Evolutionary conservation across 345 rosid species (phyloP).

Genomic region (Pistacia integerrima): DNA sequence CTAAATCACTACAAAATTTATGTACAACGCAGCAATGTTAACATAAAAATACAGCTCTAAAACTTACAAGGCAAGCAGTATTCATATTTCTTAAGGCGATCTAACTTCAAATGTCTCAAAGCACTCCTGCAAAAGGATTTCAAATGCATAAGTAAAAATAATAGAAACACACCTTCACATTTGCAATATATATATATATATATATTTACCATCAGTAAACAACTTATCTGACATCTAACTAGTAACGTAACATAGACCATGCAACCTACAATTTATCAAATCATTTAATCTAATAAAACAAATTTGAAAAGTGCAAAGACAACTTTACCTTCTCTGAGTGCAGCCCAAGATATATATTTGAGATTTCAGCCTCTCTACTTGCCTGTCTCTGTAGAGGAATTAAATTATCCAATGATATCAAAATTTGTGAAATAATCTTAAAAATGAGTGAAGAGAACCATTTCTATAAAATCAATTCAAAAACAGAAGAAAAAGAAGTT

Average conservation of each 20-base stretch:
- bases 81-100: constrained; percentile 82
- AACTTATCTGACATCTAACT: background rate
- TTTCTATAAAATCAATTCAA: constrained; percentile 11
- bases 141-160: constrained; percentile 13
- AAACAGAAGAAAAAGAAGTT: constrained; percentile 3
- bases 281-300: background rate
- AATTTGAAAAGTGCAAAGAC: background rate
- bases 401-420: constrained; percentile 20
- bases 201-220: background rate
- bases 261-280: background rate
- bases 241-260: background rate
- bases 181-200: background rate
- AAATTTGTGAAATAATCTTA: background rate
- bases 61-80: constrained; percentile 97
- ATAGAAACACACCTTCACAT: background rate
- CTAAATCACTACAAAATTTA: background rate
- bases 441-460: background rate
- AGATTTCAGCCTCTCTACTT: constrained; percentile 75
- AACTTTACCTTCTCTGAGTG: constrained; percentile 77
- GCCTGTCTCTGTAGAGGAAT: constrained; percentile 62
- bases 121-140: constrained; percentile 67
- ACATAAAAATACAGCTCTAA: constrained; percentile 15
- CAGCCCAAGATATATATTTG: constrained; percentile 76
- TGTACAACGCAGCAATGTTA: background rate
- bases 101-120: constrained; percentile 86